Conservation (phyloP, 1,139 yeast species). For the Meyerozyma elateridarum region DNA sequence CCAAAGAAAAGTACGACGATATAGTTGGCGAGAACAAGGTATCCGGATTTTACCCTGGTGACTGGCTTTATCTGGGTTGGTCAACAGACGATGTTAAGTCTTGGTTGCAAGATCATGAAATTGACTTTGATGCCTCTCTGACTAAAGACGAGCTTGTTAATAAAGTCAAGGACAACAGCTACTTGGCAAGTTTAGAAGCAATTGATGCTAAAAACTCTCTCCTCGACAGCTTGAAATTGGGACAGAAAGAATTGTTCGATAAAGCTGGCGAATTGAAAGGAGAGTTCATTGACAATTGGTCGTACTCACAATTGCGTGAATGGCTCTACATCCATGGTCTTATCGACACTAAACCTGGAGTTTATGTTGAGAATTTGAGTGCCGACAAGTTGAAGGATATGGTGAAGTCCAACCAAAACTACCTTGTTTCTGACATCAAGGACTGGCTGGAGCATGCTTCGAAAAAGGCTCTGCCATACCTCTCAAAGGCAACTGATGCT, state of each 20-base stretch:
- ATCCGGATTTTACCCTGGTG: slow-evolving; percentile 48
- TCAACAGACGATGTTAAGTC: slow-evolving; percentile 34
- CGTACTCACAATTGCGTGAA: slow-evolving; percentile 27
- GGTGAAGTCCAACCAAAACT: slow-evolving; percentile 16
- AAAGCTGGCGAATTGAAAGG: slow-evolving; percentile 37
- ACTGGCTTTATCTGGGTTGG: slow-evolving; percentile 48
- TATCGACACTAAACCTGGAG: slow-evolving; percentile 22
- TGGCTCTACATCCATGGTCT: slow-evolving; percentile 27
- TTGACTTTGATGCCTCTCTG: slow-evolving; percentile 33
- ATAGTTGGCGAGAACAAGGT: slow-evolving; percentile 29
- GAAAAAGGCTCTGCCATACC: slow-evolving; percentile 19
- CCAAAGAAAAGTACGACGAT: slow-evolving; percentile 33
- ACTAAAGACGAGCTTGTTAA: slow-evolving; percentile 40
- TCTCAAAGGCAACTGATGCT: slow-evolving; percentile 22
- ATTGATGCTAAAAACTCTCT: slow-evolving; percentile 34
- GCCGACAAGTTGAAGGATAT: slow-evolving; percentile 16
- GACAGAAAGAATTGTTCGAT: slow-evolving; percentile 32
- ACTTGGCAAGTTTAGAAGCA: slow-evolving; percentile 29
- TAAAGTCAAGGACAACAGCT: slow-evolving; percentile 38
- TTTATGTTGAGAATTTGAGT: slow-evolving; percentile 16
- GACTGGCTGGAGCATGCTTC: slow-evolving; percentile 29
- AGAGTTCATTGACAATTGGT: slow-evolving; percentile 40
- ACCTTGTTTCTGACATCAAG: slow-evolving; percentile 42
- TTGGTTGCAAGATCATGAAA: slow-evolving; percentile 44
- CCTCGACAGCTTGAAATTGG: slow-evolving; percentile 34